Evolutionary conservation across 768 basidiomycete genomes (phyloP), one percentile per base, ranked within the genome.

Genomic region (Trametes cubensis): DNA sequence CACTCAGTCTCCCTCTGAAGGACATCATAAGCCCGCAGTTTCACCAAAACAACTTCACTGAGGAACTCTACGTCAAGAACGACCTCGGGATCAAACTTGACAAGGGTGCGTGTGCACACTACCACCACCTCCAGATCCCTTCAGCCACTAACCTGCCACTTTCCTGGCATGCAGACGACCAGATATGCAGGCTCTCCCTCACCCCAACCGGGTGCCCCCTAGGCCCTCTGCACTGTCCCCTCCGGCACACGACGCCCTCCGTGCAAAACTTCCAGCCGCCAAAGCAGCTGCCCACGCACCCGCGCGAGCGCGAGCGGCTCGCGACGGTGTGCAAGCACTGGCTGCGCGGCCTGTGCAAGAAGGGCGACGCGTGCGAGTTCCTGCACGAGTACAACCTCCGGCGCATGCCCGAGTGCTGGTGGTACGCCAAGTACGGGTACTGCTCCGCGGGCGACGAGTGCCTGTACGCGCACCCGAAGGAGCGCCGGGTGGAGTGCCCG

Each of bases 351-450:
- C 81, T 99, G 18, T 98, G 97, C 77, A 98, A 98, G 79, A 98
- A 98, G 75, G 96, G 95, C 55, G 92, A 95, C 72, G 89, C 90
- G 25, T 99, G 97, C 78, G 97, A 98, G 78, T 99, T 98, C 75
- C 82, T 98, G 72, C 97, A 99, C 77, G 97, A 98, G 78, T 99
- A 98, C 80, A 97, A 98, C 73, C 83, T 99, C 53, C 80, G 97
- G 61, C 89, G 93, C 63, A 98, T 98, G 95, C 97, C 97, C 6
- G 94, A 98, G 73, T 98, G 97, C 71, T 97, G 94, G 89, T 98
- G 95, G 95, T 98, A 88, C 74, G 93, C 93, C 54, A 97, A 96
- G 75, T 95, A 94, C 70, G 97, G 97, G 17, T 98, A 95, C 75
- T 98, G 97, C 74, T 92, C 93, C 25, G 89, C 95, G 20, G 96